These are phyloP conservation scores for Apostasia ramifera DNA, from an alignment of 106 monocot genomes.

Conservation along the genomic window DNA sequence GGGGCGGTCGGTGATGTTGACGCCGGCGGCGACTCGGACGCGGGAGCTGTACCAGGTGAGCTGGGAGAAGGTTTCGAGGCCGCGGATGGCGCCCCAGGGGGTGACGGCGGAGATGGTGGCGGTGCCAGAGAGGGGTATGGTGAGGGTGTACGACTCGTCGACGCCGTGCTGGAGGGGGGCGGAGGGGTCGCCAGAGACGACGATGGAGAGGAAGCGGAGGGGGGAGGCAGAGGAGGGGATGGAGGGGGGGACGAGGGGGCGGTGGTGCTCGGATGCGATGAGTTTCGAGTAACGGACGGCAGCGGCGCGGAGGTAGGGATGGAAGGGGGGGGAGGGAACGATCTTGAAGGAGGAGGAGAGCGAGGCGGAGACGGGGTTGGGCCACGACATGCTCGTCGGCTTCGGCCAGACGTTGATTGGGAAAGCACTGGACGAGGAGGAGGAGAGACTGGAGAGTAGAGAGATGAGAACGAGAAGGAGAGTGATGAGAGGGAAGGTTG, in stretches of 20 bases:
- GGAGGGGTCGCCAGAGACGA: constrained; percentile 32
- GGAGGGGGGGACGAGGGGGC: constrained; percentile 12
- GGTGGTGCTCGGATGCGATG: constrained; percentile 7
- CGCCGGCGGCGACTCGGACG: background rate
- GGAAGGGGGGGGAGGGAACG: constrained; percentile 35
- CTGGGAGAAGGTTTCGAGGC: constrained; percentile 90
- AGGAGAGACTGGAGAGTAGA: constrained; percentile 1
- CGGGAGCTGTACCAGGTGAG: constrained; percentile 26
- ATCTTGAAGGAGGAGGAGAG: constrained; percentile 71
- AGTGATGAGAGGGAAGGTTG: background rate
- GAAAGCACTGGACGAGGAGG: background rate
- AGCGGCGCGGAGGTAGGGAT: constrained; percentile 28
- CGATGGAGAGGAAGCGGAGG: constrained; percentile 23
- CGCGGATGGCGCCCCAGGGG: constrained; percentile 77
- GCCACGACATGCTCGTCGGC: constrained; percentile 50
- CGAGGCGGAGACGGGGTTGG: constrained; percentile 6
- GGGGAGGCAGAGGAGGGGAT: background rate
- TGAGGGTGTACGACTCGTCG: constrained; percentile 77
- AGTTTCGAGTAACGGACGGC: constrained; percentile 11
- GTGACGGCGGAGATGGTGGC: constrained; percentile 47
- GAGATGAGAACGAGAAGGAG: background rate
- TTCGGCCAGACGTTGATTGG: constrained; percentile 73
- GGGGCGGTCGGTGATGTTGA: constrained; percentile 16
- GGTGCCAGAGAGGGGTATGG: constrained; percentile 10
- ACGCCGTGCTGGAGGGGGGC: constrained; percentile 45